Evolutionary conservation across 352 stramenopile genomes (phyloP), one percentile per base, ranked within the genome.

Genomic region (Phytophthora pinifolia): DNA sequence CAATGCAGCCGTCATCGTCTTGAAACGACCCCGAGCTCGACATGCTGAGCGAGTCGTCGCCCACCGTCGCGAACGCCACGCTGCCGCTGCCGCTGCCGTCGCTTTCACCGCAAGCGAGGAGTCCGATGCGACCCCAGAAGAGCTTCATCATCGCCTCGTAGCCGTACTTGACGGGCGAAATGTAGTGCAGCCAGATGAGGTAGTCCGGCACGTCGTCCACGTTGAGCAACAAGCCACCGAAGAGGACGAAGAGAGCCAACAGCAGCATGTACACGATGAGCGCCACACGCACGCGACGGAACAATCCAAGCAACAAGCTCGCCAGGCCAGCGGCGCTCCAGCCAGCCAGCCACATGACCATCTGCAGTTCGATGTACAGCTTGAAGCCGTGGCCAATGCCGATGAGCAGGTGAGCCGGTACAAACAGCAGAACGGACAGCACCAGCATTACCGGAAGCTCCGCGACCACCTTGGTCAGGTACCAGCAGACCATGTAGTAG

Each of bases 141-240:
- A 77, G 64, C 49, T 77, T 77, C 68, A 74, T 77, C 35, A 74
- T 4, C 0, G 68, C 48, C 18, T 77, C 68, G 39, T 74, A 74
- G 41, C 64, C 60, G 30, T 63, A 74, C 35, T 74, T 80, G 4
- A 83, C 42, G 0, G 72, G 72, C 20, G 74, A 83, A n/a, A 81
- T 72, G 56, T 83, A 83, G 53, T 79, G 65, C 39, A 83, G 50
- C 70, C 74, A 83, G 65, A 75, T 77, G 50, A 83, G 52, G 53
- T 79, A 83, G 59, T 74, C 57, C 13, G 67, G 70, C 4, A 74
- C 51, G 33, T 81, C 73, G 58, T 72, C 62, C 22, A 70, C 66
- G 54, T 83, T 79, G 9, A 81, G 39, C 6, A 83, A 43, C 14
- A 83, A 38, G 0, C 70, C 71, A n/a, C 71, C 71, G 25, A 79